Evolutionary conservation across 495 filamentous ascomycete genomes (phyloP).

Genomic region (Aspergillus homomorphus): DNA sequence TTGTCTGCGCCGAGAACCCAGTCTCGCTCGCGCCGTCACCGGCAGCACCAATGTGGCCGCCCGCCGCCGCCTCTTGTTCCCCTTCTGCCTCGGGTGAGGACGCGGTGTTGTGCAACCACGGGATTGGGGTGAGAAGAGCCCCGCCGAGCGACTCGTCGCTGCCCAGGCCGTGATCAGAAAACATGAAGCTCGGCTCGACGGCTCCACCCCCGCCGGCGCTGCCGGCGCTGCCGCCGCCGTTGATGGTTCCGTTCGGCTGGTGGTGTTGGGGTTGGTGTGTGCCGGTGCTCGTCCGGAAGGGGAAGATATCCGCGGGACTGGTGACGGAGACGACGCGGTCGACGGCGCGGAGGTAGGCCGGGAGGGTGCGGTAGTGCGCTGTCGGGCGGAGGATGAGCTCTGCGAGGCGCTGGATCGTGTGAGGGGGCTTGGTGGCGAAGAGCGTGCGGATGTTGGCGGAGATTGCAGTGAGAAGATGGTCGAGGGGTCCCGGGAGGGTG

Average conservation of each 20-base stretch:
- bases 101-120: constrained; percentile 63
- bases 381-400: constrained; percentile 82
- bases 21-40: neutral
- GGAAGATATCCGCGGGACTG: constrained; percentile 75
- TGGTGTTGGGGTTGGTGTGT: constrained; percentile 43
- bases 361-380: constrained; percentile 73
- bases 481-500: constrained; percentile 60
- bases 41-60: neutral
- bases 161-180: constrained; percentile 50
- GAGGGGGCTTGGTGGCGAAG: constrained; percentile 76
- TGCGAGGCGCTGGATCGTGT: constrained; percentile 88
- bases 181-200: constrained; percentile 26
- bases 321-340: constrained; percentile 91
- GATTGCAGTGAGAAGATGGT: constrained; percentile 62
- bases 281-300: constrained; percentile 62
- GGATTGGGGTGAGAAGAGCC: constrained; percentile 88
- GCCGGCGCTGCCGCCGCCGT: constrained; percentile 24
- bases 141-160: constrained; percentile 89
- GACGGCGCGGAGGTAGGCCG: constrained; percentile 83
- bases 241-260: constrained; percentile 42
- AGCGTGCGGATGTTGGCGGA: constrained; percentile 60
- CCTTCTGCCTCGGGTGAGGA: constrained; percentile 34
- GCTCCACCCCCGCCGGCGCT: too few relatives aligned
- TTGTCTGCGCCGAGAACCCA: neutral
- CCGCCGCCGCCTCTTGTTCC: neutral